Percentiles rank a stretch among this genome's conserved stretches.
phyloP scores from a whole-genome alignment of 2,329 filamentous ascomycete genomes.

The Lachnellula subtilissima region DNA sequence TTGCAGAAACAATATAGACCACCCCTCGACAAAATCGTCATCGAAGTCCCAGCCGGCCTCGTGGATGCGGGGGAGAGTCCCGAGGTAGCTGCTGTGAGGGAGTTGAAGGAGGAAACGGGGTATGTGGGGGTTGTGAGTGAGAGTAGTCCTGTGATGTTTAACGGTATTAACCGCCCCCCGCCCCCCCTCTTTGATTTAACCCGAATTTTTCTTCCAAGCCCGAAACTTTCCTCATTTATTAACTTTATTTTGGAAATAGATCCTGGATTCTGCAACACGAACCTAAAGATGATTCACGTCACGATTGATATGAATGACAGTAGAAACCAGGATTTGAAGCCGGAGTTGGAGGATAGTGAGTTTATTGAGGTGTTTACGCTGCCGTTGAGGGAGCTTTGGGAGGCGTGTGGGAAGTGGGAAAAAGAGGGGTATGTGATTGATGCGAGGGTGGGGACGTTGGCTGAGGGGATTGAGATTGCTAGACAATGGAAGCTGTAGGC shows the following conservation, averaged over 20 bases:
- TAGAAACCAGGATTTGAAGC: constrained; percentile 42
- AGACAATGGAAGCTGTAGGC: constrained; percentile 32
- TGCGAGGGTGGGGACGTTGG: constrained; percentile 36
- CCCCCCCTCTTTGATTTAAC: background rate
- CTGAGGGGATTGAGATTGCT: constrained; percentile 36
- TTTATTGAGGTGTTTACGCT: constrained; percentile 50
- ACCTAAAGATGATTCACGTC: constrained; percentile 51
- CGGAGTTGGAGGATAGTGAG: constrained; percentile 46
- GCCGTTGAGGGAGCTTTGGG: constrained; percentile 41
- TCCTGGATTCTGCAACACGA: constrained; percentile 63
- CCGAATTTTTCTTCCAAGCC: no score
- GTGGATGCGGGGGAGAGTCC: constrained; percentile 58
- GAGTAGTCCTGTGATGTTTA: constrained; percentile 62
- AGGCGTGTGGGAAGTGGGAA: constrained; percentile 42
- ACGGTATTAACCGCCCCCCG: constrained; percentile 43
- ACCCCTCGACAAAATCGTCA: constrained; percentile 52
- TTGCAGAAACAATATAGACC: constrained; percentile 65
- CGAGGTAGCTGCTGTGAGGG: constrained; percentile 57
- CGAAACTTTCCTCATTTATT: no score
- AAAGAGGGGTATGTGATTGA: constrained; percentile 36
- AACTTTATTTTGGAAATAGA: constrained; percentile 33
- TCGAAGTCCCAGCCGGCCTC: constrained; percentile 62
- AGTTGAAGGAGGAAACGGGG: constrained; percentile 63
- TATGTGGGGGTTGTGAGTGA: constrained; percentile 53
- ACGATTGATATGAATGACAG: constrained; percentile 41